A percentile compares a stretch with the other conserved stretches of the same genome.
Evolutionary conservation across 1,139 yeast species (phyloP).

Genomic region (Candida frijolesensis): DNA sequence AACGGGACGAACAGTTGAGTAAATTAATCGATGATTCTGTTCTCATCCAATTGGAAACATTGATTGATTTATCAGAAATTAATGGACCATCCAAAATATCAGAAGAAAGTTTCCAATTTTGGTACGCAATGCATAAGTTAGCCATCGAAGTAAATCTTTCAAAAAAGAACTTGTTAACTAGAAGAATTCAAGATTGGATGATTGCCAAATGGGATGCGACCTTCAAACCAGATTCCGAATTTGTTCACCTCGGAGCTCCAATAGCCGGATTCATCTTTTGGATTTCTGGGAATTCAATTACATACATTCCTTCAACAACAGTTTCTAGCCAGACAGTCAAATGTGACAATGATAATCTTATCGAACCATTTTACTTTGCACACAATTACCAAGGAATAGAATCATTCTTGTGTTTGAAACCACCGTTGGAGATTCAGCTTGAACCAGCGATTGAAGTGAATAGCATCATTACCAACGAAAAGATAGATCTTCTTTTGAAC

Average conservation of each 20-base stretch:
- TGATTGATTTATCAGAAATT: constrained; percentile 55
- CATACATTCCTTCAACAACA: background rate
- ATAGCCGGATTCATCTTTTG: constrained; percentile 45
- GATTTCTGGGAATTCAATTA: constrained; percentile 33
- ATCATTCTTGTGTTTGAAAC: constrained; percentile 10
- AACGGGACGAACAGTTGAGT: constrained; percentile 16
- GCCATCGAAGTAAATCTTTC: constrained; percentile 32
- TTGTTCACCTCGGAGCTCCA: constrained; percentile 13
- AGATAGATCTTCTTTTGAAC: constrained; percentile 7
- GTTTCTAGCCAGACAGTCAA: background rate
- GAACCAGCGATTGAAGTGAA: constrained; percentile 6
- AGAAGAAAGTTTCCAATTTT: constrained; percentile 52
- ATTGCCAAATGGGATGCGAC: constrained; percentile 39
- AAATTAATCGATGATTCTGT: constrained; percentile 38
- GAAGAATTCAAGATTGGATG: constrained; percentile 50
- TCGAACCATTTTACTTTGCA: constrained; percentile 10
- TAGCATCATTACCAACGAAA: constrained; percentile 6
- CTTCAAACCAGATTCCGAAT: constrained; percentile 7
- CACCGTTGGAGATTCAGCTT: background rate
- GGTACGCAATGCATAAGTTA: constrained; percentile 49
- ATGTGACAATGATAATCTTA: constrained; percentile 7
- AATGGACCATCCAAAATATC: constrained; percentile 57
- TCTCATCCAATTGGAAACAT: constrained; percentile 46
- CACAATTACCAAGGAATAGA: constrained; percentile 9
- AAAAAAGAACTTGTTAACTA: constrained; percentile 18